phyloP scores from a whole-genome alignment of 345 rosid genomes.

The Microthlaspi erraticum region DNA sequence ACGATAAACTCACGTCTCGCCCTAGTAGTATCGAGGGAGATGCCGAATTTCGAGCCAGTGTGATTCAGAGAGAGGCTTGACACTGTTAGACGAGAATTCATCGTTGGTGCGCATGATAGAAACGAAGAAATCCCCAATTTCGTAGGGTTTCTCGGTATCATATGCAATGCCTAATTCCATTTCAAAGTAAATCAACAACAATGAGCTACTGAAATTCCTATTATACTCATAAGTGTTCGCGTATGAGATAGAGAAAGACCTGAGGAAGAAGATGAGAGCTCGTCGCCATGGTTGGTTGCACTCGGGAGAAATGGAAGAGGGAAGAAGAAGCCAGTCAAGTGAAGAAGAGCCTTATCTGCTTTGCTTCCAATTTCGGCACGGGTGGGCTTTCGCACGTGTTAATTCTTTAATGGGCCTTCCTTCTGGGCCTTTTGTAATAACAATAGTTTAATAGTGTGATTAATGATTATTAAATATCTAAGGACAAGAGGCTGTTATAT shows the following conservation, averaged over 20 bases:
- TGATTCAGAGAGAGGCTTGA: slow-evolving; percentile 49
- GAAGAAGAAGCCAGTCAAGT: neutral
- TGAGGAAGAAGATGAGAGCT: slow-evolving; percentile 69
- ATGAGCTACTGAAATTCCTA: too few species aligned
- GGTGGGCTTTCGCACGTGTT: slow-evolving; percentile 20
- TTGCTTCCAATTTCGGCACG: slow-evolving; percentile 13
- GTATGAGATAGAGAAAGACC: slow-evolving; percentile 35
- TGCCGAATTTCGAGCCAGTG: slow-evolving; percentile 39
- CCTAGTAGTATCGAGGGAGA: slow-evolving; percentile 36
- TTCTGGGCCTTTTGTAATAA: slow-evolving; percentile 14
- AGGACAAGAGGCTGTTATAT: slow-evolving; percentile 6
- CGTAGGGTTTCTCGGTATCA: slow-evolving; percentile 54
- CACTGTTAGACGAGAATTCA: slow-evolving; percentile 35
- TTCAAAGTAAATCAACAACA: neutral
- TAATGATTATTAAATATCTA: neutral
- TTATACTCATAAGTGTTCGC: neutral
- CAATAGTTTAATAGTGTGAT: neutral
- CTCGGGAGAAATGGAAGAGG: slow-evolving; percentile 18
- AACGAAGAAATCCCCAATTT: slow-evolving; percentile 57
- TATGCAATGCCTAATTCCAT: slow-evolving; percentile 54
- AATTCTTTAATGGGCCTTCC: slow-evolving; percentile 11
- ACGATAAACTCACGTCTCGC: slow-evolving; percentile 54
- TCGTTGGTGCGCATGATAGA: slow-evolving; percentile 43
- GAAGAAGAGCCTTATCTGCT: slow-evolving; percentile 40
- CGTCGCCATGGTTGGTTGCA: slow-evolving; percentile 52